Evolutionary conservation across 805 yeast species (phyloP).

Genomic region (Saturnispora kantuleensis): DNA sequence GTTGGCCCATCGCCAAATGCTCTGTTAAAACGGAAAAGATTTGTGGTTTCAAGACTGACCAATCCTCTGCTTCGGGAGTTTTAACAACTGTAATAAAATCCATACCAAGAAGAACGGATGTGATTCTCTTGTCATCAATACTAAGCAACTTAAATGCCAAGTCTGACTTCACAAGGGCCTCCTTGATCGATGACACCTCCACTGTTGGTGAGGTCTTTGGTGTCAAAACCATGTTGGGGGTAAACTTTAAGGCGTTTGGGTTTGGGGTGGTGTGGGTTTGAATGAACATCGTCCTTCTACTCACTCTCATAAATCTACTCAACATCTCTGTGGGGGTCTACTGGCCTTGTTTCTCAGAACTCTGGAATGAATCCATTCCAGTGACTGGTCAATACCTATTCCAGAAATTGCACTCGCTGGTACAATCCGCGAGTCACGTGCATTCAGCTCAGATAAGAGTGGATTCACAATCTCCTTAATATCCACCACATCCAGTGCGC

Average conservation of each 20-base stretch:
- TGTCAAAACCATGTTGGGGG: conserved; percentile 63
- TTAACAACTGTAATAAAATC: conserved; percentile 81
- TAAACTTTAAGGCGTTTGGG: conserved; percentile 73
- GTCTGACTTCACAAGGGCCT: conserved; percentile 60
- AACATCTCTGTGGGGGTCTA: conserved; percentile 1
- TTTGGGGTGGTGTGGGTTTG: conserved; percentile 84
- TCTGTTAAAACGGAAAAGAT: conserved; percentile 51
- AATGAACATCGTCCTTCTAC: conserved; percentile 39
- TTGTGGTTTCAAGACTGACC: conserved; percentile 60
- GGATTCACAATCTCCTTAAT: conserved; percentile 76
- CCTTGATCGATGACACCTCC: conserved; percentile 67
- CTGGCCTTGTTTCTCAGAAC: conserved; percentile 34
- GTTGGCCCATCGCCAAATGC: conserved; percentile 43
- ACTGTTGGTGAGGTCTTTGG: conserved; percentile 44
- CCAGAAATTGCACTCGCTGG: conserved; percentile 82
- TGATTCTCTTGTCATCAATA: conserved; percentile 55
- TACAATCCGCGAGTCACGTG: conserved; percentile 81
- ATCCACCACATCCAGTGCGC: conserved; percentile 58
- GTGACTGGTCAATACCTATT: conserved; percentile 76
- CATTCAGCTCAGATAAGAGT: conserved; percentile 74
- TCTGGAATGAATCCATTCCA: conserved; percentile 79
- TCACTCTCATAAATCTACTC: neutral
- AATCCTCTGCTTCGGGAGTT: conserved; percentile 34
- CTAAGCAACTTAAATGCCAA: conserved; percentile 65
- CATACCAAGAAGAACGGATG: conserved; percentile 68